Base-by-base conservation (phyloP, 768 basidiomycete genomes). In the Mycena latifolia region DNA sequence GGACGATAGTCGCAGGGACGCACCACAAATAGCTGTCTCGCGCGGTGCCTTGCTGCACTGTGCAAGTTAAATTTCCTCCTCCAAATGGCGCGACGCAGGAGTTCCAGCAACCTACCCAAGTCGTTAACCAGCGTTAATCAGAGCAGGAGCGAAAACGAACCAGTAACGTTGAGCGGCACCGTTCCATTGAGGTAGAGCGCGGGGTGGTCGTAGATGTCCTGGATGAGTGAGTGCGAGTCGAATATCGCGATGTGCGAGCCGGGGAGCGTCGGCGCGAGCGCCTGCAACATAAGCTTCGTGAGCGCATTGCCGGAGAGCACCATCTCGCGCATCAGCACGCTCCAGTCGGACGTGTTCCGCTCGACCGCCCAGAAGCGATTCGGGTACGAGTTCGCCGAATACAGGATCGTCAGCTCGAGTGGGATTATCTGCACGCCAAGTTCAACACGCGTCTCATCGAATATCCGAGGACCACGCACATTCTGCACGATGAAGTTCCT, bases 401-500 rank as follows among this genome's bases (percentile, higher is more conserved):
- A 90, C 10, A 88, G 69, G 17, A 82, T 80, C 5, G 82, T 79
- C 9, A 75, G 76, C 60, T 89, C 77, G 24, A 90, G 78, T 3
- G 88, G 88, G 56, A 88, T 81, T 79, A 90, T 88, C 88, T 88
- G 65, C n/a, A 39, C 37, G 15, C 10, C 14, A 18, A 39, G 17
- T 39, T 39, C 17, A 39, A 11, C 31, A 33, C 6, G 6, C 5
- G 39, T n/a, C n/a, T n/a, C n/a, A n/a, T n/a, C n/a, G n/a, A n/a
- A n/a, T n/a, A 43, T 12, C 1, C 20, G 20, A 8, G 37, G 27
- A 22, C 18, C 20, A 57, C 86, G 75, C 65, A 89, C 90, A 69
- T 89, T 91, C 66, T 89, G 88, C 79, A 91, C 87, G 51, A 91
- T 73, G 72, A 91, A 90, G 69, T 91, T 89, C 52, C 89, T 80